These are phyloP conservation scores for Aphanomyces stellatus DNA, from an alignment of 352 stramenopile species.

Conservation along the genomic window DNA sequence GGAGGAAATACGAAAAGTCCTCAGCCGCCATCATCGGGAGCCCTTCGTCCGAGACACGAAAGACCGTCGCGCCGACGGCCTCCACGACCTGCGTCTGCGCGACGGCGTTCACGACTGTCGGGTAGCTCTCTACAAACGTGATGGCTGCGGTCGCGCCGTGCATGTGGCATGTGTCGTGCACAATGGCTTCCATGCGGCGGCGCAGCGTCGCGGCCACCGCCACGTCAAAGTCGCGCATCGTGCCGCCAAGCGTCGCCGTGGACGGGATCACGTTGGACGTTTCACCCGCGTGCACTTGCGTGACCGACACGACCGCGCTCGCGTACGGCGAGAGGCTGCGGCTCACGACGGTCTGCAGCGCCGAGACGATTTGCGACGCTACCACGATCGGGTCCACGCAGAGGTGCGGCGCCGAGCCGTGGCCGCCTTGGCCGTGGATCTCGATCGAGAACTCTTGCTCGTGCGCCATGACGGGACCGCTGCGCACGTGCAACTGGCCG, in stretches of 20 bases:
- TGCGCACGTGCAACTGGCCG: slow-evolving; percentile 81
- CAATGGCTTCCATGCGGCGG: slow-evolving; percentile 74
- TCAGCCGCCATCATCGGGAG: slow-evolving; percentile 90
- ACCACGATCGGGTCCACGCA: slow-evolving; percentile 90
- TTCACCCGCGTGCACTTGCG: slow-evolving; percentile 85
- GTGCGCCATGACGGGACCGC: slow-evolving; percentile 88
- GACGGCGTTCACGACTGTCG: slow-evolving; percentile 68
- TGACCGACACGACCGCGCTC: slow-evolving; percentile 88
- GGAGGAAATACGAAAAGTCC: slow-evolving; percentile 90
- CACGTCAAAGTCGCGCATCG: slow-evolving; percentile 88
- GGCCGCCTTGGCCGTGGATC: slow-evolving; percentile 88
- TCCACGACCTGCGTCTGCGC: slow-evolving; percentile 72
- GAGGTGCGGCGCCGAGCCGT: slow-evolving; percentile 89
- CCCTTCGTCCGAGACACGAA: slow-evolving; percentile 67
- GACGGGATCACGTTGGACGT: slow-evolving; percentile 94
- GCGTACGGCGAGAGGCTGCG: slow-evolving; percentile 86
- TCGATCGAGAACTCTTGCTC: slow-evolving; percentile 89
- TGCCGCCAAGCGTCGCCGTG: slow-evolving; percentile 77
- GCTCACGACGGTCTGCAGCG: slow-evolving; percentile 90
- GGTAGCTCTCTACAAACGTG: slow-evolving; percentile 60
- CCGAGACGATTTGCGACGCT: slow-evolving; percentile 82
- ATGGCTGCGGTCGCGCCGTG: slow-evolving; percentile 65
- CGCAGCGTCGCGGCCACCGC: slow-evolving; percentile 78
- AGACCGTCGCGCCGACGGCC: slow-evolving; percentile 60
- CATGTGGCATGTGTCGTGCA: slow-evolving; percentile 71